phyloP scores from a whole-genome alignment of 495 filamentous ascomycete species.

The Neurospora terricola region DNA sequence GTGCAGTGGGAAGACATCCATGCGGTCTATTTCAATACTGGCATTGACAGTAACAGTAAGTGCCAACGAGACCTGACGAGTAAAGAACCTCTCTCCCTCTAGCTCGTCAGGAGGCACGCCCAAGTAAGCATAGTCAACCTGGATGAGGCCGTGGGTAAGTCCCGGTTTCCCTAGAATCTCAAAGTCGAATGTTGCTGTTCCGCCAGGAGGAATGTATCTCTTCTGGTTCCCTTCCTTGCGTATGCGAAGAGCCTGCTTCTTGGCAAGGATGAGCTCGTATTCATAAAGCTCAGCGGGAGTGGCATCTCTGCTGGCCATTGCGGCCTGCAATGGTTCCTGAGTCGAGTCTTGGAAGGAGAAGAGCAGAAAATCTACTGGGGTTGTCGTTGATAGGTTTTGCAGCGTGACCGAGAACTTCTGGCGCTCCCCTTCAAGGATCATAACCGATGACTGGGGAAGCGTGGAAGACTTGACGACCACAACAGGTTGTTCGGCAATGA shows the following conservation, averaged over 20 bases:
- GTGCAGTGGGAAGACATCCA: constrained; percentile 67
- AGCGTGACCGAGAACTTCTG: constrained; percentile 70
- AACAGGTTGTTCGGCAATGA: constrained; percentile 69
- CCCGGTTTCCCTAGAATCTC: constrained; percentile 80
- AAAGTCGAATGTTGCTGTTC: constrained; percentile 64
- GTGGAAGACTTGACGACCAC: constrained; percentile 65
- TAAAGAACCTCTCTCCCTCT: constrained; percentile 61
- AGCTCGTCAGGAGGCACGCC: constrained; percentile 54
- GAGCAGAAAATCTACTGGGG: constrained; percentile 69
- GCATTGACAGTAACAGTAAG: constrained; percentile 87
- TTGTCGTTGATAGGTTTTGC: constrained; percentile 60
- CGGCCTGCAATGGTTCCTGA: constrained; percentile 61
- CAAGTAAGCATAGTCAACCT: constrained; percentile 73
- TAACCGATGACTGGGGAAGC: constrained; percentile 75
- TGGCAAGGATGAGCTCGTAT: constrained; percentile 64
- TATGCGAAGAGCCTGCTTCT: constrained; percentile 63
- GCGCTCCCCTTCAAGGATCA: constrained; percentile 83
- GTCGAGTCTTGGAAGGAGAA: constrained; percentile 89
- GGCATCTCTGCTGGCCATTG: constrained; percentile 64
- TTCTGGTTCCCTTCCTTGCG: constrained; percentile 41
- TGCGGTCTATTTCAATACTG: constrained; percentile 66
- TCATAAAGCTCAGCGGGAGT: constrained; percentile 73
- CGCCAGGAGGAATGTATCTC: constrained; percentile 55
- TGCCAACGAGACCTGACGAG: constrained; percentile 70
- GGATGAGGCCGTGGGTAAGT: constrained; percentile 68